These are phyloP conservation scores for Ustilago loliicola DNA, from an alignment of 1,284 basidiomycete species.

Conservation along the genomic window DNA sequence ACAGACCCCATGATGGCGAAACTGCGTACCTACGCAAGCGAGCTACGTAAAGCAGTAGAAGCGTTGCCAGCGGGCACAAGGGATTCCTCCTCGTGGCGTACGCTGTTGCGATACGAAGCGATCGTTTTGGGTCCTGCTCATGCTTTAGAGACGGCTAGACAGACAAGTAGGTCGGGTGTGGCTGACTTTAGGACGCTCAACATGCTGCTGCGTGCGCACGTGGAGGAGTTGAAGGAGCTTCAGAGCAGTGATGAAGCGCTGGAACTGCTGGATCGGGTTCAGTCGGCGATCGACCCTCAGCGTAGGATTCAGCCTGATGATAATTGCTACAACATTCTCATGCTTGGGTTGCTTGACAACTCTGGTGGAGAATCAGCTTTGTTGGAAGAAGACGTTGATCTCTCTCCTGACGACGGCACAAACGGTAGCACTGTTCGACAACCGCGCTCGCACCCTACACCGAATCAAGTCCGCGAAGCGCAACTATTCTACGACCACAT, in stretches of 20 bases:
- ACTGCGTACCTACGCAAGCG: constrained; percentile 16
- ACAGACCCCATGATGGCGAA: not conserved
- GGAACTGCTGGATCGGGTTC: constrained; percentile 33
- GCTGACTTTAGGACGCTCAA: constrained; percentile 19
- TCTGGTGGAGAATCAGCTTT: not conserved
- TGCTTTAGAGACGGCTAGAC: constrained; percentile 27
- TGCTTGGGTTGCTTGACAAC: constrained; percentile 26
- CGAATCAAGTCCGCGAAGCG: constrained; percentile 53
- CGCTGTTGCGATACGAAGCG: constrained; percentile 43
- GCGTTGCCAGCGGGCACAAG: not conserved
- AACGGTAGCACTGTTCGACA: not conserved
- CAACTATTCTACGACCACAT: constrained; percentile 54
- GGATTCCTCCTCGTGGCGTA: constrained; percentile 25
- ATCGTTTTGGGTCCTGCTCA: constrained; percentile 19
- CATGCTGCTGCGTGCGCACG: constrained; percentile 33
- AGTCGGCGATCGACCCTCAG: constrained; percentile 18
- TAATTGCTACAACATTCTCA: constrained; percentile 29
- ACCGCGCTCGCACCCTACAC: constrained; percentile 18
- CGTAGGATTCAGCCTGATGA: constrained; percentile 19
- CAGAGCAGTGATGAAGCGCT: constrained; percentile 59
- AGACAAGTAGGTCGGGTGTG: not conserved
- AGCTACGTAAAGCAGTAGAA: constrained; percentile 18
- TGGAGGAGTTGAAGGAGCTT: constrained; percentile 25
- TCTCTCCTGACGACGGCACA: not conserved
- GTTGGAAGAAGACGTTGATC: not conserved